Conservation (phyloP, 495 filamentous ascomycete genomes). For the Hypoxylon subgilvum region DNA sequence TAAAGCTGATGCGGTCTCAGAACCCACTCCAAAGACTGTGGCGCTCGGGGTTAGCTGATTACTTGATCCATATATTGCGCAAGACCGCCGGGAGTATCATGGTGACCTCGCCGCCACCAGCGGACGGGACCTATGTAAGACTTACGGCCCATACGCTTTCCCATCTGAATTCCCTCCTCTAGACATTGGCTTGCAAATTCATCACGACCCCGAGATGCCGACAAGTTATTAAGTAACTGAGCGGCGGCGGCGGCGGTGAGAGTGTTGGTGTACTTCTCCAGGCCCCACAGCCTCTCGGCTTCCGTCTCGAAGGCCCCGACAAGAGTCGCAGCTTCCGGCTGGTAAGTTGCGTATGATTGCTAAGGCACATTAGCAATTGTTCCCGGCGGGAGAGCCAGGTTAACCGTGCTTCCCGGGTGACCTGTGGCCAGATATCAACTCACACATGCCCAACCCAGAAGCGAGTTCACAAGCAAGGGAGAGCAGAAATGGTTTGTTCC, state of each 20-base stretch:
- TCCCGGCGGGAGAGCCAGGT: neutral
- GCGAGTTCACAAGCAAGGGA: constrained; percentile 17
- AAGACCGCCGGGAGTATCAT: neutral
- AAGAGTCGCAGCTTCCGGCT: constrained; percentile 17
- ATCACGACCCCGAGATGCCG: constrained; percentile 24
- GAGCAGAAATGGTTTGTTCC: constrained; percentile 32
- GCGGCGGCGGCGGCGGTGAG: constrained; percentile 23
- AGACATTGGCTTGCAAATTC: constrained; percentile 28
- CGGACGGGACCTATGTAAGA: neutral
- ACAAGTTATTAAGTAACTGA: constrained; percentile 24
- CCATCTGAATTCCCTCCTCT: constrained; percentile 34
- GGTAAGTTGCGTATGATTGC: constrained; percentile 33
- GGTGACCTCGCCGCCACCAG: neutral
- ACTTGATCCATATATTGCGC: constrained; percentile 3
- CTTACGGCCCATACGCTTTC: constrained; percentile 38
- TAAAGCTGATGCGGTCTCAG: constrained; percentile 25
- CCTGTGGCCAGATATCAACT: constrained; percentile 1
- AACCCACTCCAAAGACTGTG: constrained; percentile 33
- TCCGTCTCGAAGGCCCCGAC: constrained; percentile 20
- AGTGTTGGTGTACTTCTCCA: constrained; percentile 27
- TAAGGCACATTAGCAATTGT: constrained; percentile 8
- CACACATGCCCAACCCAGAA: constrained; percentile 36
- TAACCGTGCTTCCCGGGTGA: neutral
- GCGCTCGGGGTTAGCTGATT: constrained; percentile 23
- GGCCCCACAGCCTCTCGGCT: constrained; percentile 21